phyloP scores from a whole-genome alignment of 2,329 filamentous ascomycete species.

The Lasiodiplodia citricola region DNA sequence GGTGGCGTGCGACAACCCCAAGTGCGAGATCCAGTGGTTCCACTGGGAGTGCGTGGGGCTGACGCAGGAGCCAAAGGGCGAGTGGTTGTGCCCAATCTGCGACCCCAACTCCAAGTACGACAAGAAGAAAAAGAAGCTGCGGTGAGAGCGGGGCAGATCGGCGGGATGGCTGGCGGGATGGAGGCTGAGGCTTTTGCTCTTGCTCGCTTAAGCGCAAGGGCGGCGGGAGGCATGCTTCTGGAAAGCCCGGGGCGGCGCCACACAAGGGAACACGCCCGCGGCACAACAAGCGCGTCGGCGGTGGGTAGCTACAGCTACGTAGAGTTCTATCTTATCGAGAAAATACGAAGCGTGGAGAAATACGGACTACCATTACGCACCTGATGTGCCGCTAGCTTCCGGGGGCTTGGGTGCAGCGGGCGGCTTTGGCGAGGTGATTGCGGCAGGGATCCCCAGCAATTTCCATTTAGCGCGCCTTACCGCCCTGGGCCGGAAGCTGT shows the following conservation, averaged over 20 bases:
- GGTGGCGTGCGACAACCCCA: slow-evolving; percentile 86
- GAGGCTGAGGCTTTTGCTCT: background rate
- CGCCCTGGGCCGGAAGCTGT: background rate
- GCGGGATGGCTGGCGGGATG: background rate
- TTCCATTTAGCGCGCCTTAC: slow-evolving; percentile 13
- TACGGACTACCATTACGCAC: slow-evolving; percentile 15
- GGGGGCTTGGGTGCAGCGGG: slow-evolving; percentile 13
- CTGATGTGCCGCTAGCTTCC: slow-evolving; percentile 22
- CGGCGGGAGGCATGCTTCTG: background rate
- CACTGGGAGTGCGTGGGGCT: slow-evolving; percentile 70
- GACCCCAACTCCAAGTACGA: slow-evolving; percentile 37
- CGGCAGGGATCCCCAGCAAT: slow-evolving; percentile 20
- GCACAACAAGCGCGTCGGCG: background rate
- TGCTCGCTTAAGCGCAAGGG: slow-evolving; percentile 18
- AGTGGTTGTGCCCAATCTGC: slow-evolving; percentile 54
- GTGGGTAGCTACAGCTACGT: background rate
- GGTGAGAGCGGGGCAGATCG: slow-evolving; percentile 30
- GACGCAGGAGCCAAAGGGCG: slow-evolving; percentile 55
- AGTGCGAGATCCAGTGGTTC: slow-evolving; percentile 85
- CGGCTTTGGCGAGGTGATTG: slow-evolving; percentile 9
- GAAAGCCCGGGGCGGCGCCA: background rate
- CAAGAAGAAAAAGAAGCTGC: slow-evolving; percentile 49
- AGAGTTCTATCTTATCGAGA: slow-evolving; percentile 18
- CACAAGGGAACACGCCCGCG: background rate
- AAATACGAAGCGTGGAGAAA: slow-evolving; percentile 23